Evolutionary conservation across 257 asterid species (phyloP).

Genomic region (Penstemon newberryi): DNA sequence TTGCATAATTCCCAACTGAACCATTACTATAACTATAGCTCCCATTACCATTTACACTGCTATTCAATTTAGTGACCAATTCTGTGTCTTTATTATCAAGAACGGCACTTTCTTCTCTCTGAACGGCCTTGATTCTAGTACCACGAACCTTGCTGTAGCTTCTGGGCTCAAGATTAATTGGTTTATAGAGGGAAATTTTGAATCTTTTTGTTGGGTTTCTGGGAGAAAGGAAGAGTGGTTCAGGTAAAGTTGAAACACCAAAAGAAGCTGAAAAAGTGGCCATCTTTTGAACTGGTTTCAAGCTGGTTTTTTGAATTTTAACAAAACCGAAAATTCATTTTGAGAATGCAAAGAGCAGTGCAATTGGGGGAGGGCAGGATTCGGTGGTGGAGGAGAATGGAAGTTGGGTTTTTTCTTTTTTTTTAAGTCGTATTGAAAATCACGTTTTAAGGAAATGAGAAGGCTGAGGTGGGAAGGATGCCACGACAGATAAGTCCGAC

Average conservation of each 20-base stretch:
- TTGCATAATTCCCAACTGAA: conserved; percentile 14
- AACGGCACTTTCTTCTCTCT: conserved; percentile 39
- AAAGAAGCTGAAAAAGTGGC: conserved; percentile 36
- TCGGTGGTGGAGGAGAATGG: conserved; percentile 24
- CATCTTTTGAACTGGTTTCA: conserved; percentile 26
- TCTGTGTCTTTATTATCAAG: conserved; percentile 43
- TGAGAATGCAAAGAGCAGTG: conserved; percentile 2
- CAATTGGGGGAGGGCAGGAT: conserved; percentile 20
- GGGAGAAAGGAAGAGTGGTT: conserved; percentile 35
- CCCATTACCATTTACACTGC: conserved; percentile 43
- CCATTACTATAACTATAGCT: conserved; percentile 15
- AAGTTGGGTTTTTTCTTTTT: neutral
- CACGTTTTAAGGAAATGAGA: conserved; percentile 13
- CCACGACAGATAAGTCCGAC: conserved; percentile 26
- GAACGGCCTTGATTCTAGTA: conserved; percentile 31
- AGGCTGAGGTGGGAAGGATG: conserved; percentile 36
- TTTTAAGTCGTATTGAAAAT: neutral
- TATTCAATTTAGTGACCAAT: conserved; percentile 35
- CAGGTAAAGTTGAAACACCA: conserved; percentile 32
- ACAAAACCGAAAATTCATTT: conserved; percentile 17
- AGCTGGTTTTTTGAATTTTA: conserved; percentile 11
- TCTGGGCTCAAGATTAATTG: conserved; percentile 1
- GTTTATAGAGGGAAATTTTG: conserved; percentile 30
- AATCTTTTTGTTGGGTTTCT: conserved; percentile 30
- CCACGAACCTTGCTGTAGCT: conserved; percentile 14